Base-by-base conservation (phyloP, 345 rosid genomes). In the Syzygium jambos region DNA sequence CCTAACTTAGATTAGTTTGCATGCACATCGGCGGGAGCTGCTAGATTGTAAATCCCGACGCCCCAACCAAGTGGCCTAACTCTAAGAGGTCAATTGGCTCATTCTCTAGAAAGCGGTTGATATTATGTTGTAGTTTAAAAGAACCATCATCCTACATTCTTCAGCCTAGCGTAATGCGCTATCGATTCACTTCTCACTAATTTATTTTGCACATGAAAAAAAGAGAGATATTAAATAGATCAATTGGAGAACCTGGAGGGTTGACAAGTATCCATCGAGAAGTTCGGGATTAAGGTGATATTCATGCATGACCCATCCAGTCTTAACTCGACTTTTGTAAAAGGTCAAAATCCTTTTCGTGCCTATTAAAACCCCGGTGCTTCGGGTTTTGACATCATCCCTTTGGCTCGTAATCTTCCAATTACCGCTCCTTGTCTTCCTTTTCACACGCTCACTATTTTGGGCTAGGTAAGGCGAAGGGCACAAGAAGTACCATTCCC, bases 1-100 rank as follows among this genome's bases (percentile, higher is more conserved):
- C 73, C 4, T 61, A n/a, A 61, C 29, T n/a, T 6, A 6, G 0
- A 61, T 3, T 61, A 61, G 9, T 61, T n/a, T n/a, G 17, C 13
- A 13, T 4, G 16, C 29, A 12, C 2, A 17, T 0, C 5, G 1
- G 0, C 2, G 1, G 1, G 4, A 59, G 4, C 25, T 59, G 0
- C 12, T n/a, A 13, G 13, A 61, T 0, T 2, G 2, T 27, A 61
- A 61, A 61, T 1, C 68, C 9, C 1, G 2, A 27, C 34, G 3
- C 34, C 34, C 1, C 68, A n/a, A 61, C 6, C 34, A 27, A 12
- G 1, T n/a, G 3, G 12, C 8, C 19, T 30, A n/a, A 59, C 34
- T n/a, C 4, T 61, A 61, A 61, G 29, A 61, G 2, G 68, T 61
- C 17, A 27, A 61, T 61, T 61, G 17, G 34, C 68, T n/a, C 68